Conservation (phyloP, 352 stramenopile species). For the Globisporangium camurandrum region DNA sequence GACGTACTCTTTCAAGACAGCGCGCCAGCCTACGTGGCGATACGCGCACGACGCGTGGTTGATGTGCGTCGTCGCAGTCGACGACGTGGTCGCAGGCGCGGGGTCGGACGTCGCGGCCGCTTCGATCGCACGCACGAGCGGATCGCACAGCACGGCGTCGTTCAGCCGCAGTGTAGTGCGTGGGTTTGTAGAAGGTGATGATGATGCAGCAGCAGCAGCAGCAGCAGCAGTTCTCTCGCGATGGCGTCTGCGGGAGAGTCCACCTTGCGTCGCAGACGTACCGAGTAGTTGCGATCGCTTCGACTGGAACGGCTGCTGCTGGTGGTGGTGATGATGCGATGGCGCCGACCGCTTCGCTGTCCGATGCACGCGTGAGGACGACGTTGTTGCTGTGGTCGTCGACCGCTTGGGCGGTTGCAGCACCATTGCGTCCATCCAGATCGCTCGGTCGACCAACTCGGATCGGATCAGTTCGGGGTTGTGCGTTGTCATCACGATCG, state of each 20-base stretch:
- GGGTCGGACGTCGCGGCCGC: not conserved
- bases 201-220: no score
- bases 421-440: conserved; percentile 25
- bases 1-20: conserved; percentile 24
- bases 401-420: conserved; percentile 16
- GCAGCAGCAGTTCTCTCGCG: not conserved
- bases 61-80: conserved; percentile 1
- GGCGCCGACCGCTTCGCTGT: not conserved
- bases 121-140: conserved; percentile 20
- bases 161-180: conserved; percentile 14
- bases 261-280: conserved; percentile 2
- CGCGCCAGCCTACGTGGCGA: conserved; percentile 10
- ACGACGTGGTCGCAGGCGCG: not conserved
- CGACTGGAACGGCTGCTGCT: conserved; percentile 4
- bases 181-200: no score
- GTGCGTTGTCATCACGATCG: conserved; percentile 43
- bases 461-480: conserved; percentile 42
- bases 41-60: conserved; percentile 11
- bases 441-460: conserved; percentile 30
- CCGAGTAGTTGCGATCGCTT: conserved; percentile 9
- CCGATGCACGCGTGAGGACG: no score
- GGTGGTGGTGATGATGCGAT: not conserved
- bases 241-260: conserved; percentile 1
- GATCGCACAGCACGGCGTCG: conserved; percentile 11
- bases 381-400: conserved; percentile 4